Evolutionary conservation across 352 stramenopile species (phyloP).

Genomic region (Blastocystis sp.): DNA sequence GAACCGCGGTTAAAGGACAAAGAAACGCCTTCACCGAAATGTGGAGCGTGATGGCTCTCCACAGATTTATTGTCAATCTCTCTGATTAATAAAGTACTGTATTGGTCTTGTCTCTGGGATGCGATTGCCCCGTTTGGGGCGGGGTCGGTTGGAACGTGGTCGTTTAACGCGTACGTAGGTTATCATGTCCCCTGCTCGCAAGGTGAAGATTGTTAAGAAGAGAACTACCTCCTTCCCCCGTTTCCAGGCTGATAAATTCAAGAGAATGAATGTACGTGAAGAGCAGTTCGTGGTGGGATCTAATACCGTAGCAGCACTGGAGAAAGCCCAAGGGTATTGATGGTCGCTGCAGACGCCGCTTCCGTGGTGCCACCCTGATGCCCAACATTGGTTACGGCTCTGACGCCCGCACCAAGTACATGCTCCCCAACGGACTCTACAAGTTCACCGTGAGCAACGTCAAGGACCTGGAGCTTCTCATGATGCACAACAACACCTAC

Average conservation of each 20-base stretch:
- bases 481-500: conserved; percentile 95
- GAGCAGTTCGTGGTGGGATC: conserved; percentile 76
- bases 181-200: conserved; percentile 74
- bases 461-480: conserved; percentile 92
- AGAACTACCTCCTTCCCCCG: conserved; percentile 98
- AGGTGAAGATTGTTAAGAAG: conserved; percentile 97
- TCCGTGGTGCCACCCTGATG: conserved; percentile 97
- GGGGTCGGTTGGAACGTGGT: background rate
- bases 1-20: background rate
- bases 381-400: conserved; percentile 97
- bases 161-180: background rate
- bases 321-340: conserved; percentile 99
- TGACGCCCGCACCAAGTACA: conserved; percentile 95
- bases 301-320: conserved; percentile 88
- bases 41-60: background rate
- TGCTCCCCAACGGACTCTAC: conserved; percentile 95
- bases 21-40: background rate
- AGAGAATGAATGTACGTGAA: conserved; percentile 82
- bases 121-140: background rate
- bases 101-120: background rate
- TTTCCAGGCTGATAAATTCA: conserved; percentile 83
- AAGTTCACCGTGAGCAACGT: conserved; percentile 98
- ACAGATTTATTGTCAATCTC: conserved; percentile 58
- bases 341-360: conserved; percentile 93
- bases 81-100: conserved; percentile 48